phyloP scores from a whole-genome alignment of 768 basidiomycete genomes.

The Sporobolomyces phaffii region DNA sequence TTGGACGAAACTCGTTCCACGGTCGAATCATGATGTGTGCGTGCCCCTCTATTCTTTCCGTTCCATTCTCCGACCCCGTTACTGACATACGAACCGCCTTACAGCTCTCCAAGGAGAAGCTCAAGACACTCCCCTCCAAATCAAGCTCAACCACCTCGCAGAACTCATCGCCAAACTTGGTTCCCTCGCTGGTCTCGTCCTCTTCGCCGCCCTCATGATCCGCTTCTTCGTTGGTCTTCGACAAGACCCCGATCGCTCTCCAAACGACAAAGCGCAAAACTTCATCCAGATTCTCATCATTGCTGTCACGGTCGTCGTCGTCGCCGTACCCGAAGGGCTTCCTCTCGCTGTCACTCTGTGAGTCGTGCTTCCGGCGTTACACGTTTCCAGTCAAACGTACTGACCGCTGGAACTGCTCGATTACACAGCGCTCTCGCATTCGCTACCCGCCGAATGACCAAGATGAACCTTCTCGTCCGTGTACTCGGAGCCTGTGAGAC shows the following conservation, averaged over 20 bases:
- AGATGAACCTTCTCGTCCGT: constrained; percentile 88
- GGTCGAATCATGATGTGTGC: constrained; percentile 96
- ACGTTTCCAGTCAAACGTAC: neutral
- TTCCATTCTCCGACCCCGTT: no score
- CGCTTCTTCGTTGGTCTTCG: constrained; percentile 87
- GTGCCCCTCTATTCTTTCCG: no score
- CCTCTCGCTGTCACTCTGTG: constrained; percentile 85
- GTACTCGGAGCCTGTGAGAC: constrained; percentile 96
- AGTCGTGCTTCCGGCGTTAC: neutral
- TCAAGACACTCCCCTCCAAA: constrained; percentile 73
- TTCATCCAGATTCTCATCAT: constrained; percentile 94
- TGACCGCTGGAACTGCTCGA: neutral
- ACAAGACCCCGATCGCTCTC: constrained; percentile 58
- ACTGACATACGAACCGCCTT: no score
- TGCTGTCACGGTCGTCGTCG: constrained; percentile 71
- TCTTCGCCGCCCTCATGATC: constrained; percentile 83
- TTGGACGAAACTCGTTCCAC: constrained; percentile 88
- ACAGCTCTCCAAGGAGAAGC: constrained; percentile 34
- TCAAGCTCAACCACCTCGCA: constrained; percentile 88
- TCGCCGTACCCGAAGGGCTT: constrained; percentile 83
- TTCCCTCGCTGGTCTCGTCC: constrained; percentile 66
- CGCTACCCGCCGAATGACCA: constrained; percentile 96
- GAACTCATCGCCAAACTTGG: constrained; percentile 92
- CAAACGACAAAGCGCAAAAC: constrained; percentile 76
- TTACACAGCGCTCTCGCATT: constrained; percentile 67